Percentiles rank a stretch among this genome's conserved stretches.
phyloP scores from a whole-genome alignment of 2,329 filamentous ascomycete genomes.

The Sporothrix sp. region DNA sequence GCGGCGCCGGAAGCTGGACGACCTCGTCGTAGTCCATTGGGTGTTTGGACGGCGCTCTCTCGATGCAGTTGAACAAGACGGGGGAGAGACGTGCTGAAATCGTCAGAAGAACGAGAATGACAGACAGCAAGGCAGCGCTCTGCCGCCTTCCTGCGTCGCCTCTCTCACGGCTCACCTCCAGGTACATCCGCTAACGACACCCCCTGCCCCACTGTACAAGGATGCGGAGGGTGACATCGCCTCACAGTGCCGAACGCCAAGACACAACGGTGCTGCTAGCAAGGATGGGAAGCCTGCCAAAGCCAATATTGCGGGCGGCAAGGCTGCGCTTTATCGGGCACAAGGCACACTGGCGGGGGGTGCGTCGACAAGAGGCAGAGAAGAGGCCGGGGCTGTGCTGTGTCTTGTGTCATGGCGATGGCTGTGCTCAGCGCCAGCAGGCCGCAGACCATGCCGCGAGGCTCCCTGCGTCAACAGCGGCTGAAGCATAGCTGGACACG shows the following conservation, averaged over 20 bases:
- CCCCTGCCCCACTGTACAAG: background rate
- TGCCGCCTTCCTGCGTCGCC: background rate
- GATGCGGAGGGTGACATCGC: background rate
- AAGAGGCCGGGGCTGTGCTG: background rate
- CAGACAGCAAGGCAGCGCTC: background rate
- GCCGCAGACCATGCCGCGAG: too few relatives aligned
- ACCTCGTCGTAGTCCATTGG: slow-evolving; percentile 8
- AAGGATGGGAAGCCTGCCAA: background rate
- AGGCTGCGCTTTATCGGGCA: slow-evolving; percentile 8
- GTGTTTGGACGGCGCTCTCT: background rate
- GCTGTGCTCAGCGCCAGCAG: background rate
- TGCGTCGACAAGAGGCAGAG: background rate
- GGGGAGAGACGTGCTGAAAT: background rate
- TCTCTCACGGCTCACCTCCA: background rate
- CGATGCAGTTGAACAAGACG: background rate
- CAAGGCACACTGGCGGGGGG: background rate
- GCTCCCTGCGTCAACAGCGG: too few relatives aligned
- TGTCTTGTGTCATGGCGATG: too few relatives aligned
- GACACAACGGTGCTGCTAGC: background rate
- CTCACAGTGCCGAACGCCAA: background rate
- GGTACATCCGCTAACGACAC: slow-evolving; percentile 2
- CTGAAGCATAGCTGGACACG: too few relatives aligned
- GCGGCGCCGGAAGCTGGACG: slow-evolving; percentile 10
- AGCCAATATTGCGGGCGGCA: slow-evolving; percentile 1
- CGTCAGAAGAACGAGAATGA: background rate